Conservation (phyloP, 2,329 filamentous ascomycete genomes). For the Sclerotinia minor region DNA sequence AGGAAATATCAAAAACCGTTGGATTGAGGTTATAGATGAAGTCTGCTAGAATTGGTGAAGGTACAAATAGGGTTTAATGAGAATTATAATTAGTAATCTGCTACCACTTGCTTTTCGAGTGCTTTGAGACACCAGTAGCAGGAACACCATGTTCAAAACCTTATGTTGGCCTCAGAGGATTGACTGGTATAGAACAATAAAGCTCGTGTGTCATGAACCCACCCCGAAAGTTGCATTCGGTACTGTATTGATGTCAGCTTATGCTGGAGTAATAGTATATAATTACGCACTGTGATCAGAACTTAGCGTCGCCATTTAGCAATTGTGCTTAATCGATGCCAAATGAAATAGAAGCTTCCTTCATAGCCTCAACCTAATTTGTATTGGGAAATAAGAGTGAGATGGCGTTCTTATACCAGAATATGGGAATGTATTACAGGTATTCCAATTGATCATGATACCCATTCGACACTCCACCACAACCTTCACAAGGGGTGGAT, state of each 20-base stretch:
- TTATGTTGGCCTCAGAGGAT: background rate
- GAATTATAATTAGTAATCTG: background rate
- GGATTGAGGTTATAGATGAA: background rate
- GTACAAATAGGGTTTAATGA: background rate
- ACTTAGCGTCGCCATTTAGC: background rate
- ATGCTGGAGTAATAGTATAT: background rate
- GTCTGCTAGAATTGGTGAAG: background rate
- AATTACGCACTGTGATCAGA: background rate
- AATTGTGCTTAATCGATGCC: no score
- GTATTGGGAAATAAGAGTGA: background rate
- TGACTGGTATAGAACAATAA: background rate
- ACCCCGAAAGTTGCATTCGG: background rate
- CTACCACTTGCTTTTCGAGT: background rate
- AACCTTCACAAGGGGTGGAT: slow-evolving; percentile 15
- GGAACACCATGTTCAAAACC: background rate
- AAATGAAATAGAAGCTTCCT: background rate
- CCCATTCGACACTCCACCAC: slow-evolving; percentile 14
- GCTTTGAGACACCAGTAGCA: background rate
- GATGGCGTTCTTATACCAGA: background rate
- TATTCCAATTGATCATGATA: slow-evolving; percentile 10
- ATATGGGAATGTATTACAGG: background rate
- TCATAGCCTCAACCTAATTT: background rate
- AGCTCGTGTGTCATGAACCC: background rate
- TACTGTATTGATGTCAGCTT: background rate
- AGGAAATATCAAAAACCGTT: background rate